These are phyloP conservation scores for Phialocephala sp. DNA, from an alignment of 2,329 filamentous ascomycete genomes.

Conservation along the genomic window DNA sequence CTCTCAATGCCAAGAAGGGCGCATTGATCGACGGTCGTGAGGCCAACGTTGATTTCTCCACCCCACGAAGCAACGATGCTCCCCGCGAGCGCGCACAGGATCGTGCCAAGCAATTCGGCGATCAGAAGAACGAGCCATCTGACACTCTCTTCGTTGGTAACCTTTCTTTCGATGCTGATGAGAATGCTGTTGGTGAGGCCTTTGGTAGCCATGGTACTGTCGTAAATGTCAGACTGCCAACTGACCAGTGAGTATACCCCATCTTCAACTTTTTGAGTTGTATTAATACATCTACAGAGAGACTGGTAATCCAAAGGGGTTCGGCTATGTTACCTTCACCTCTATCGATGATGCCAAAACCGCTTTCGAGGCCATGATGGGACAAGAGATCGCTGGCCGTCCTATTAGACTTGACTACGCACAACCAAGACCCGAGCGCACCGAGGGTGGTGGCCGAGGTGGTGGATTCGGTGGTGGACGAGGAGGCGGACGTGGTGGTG, in stretches of 20 bases:
- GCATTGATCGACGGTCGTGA: slow-evolving; percentile 68
- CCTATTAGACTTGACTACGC: slow-evolving; percentile 72
- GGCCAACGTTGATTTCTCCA: slow-evolving; percentile 74
- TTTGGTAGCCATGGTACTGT: slow-evolving; percentile 69
- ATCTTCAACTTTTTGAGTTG: slow-evolving; percentile 1
- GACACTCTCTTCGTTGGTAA: slow-evolving; percentile 77
- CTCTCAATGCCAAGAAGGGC: slow-evolving; percentile 68
- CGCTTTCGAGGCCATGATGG: slow-evolving; percentile 67
- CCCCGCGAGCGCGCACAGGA: slow-evolving; percentile 56
- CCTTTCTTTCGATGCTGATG: slow-evolving; percentile 70
- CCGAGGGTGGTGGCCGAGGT: slow-evolving; percentile 51
- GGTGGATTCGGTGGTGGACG: slow-evolving; percentile 51
- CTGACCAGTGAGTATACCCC: slow-evolving; percentile 55
- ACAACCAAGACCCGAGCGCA: slow-evolving; percentile 59
- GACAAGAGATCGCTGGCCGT: slow-evolving; percentile 68
- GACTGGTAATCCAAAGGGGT: slow-evolving; percentile 71
- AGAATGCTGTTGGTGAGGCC: slow-evolving; percentile 66
- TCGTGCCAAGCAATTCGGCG: slow-evolving; percentile 62
- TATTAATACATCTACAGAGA: slow-evolving; percentile 51
- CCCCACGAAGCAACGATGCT: slow-evolving; percentile 58
- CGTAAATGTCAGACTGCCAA: slow-evolving; percentile 71
- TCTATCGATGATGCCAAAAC: slow-evolving; percentile 70
- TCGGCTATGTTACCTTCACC: slow-evolving; percentile 74
- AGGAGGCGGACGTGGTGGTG: slow-evolving; percentile 41
- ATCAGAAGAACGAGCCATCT: slow-evolving; percentile 66